Conservation (phyloP, 768 basidiomycete species). For the Clitopilus hobsonii region DNA sequence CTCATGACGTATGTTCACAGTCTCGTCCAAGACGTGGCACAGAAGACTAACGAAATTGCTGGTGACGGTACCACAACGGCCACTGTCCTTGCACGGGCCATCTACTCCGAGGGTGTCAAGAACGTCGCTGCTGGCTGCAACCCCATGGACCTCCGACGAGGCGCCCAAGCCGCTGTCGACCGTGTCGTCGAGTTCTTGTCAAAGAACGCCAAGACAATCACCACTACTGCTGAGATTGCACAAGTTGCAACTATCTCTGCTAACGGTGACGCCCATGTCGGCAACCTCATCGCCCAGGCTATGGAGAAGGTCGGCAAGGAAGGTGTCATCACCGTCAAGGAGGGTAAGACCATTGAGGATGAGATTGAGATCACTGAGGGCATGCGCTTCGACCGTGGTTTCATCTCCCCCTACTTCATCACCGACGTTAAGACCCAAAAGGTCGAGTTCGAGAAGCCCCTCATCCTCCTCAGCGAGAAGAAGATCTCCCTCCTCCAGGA, state of each 20-base stretch:
- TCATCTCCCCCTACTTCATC: conserved; percentile 97
- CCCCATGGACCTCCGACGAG: conserved; percentile 99
- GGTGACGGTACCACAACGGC: conserved; percentile 99
- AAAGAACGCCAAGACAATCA: conserved; percentile 86
- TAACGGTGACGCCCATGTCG: conserved; percentile 80
- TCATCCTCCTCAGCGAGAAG: conserved; percentile 93
- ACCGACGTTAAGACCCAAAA: conserved; percentile 97
- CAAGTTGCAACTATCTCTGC: conserved; percentile 97
- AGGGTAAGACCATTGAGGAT: conserved; percentile 96
- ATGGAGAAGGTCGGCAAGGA: conserved; percentile 99
- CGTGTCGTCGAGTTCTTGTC: conserved; percentile 91
- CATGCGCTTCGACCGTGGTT: conserved; percentile 99
- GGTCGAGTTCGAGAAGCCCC: conserved; percentile 95
- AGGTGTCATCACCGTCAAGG: conserved; percentile 99
- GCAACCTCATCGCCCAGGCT: conserved; percentile 92
- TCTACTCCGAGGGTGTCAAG: conserved; percentile 98
- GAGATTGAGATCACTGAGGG: conserved; percentile 99
- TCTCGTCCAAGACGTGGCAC: conserved; percentile 92
- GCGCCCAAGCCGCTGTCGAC: conserved; percentile 94
- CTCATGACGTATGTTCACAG: conserved; percentile 29
- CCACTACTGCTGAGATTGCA: conserved; percentile 95
- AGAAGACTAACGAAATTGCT: conserved; percentile 94
- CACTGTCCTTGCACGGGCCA: conserved; percentile 93
- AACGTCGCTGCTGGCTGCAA: conserved; percentile 99
- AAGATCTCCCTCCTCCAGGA: conserved; percentile 95